Conservation (phyloP, 2,329 filamentous ascomycete species). For the Bipolaris cookei region DNA sequence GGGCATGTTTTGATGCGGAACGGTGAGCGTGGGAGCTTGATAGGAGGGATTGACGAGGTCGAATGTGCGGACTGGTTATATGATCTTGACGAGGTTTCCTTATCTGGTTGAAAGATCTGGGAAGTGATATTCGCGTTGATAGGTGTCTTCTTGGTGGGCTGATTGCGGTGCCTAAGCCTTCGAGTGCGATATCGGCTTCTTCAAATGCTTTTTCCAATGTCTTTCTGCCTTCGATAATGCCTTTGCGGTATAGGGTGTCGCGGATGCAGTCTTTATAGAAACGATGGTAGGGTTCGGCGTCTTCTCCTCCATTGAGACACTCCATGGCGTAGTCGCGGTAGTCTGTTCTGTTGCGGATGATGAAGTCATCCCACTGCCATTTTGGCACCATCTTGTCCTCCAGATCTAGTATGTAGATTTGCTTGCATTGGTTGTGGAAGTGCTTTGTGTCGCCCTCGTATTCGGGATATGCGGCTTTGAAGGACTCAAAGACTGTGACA, state of each 20-base stretch:
- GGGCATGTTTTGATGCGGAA: background rate
- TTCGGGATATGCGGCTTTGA: slow-evolving; percentile 45
- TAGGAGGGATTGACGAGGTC: slow-evolving; percentile 29
- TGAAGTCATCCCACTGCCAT: slow-evolving; percentile 50
- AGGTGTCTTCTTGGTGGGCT: background rate
- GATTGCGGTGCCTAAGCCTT: background rate
- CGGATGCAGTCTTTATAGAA: slow-evolving; percentile 46
- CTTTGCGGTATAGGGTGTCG: slow-evolving; percentile 34
- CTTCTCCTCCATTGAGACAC: slow-evolving; percentile 33
- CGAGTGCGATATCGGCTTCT: slow-evolving; percentile 21
- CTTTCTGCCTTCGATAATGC: slow-evolving; percentile 28
- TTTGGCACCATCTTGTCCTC: slow-evolving; percentile 46
- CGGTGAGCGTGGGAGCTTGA: background rate
- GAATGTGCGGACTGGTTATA: background rate
- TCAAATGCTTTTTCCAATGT: slow-evolving; percentile 30
- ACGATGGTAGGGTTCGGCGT: slow-evolving; percentile 36
- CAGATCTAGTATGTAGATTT: slow-evolving; percentile 36
- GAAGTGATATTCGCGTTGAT: slow-evolving; percentile 12
- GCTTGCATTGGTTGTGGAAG: slow-evolving; percentile 40
- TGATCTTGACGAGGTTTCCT: background rate
- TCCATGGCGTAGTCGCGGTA: slow-evolving; percentile 35
- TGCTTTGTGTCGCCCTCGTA: slow-evolving; percentile 43
- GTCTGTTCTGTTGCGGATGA: slow-evolving; percentile 45
- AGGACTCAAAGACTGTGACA: slow-evolving; percentile 30
- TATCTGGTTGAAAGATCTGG: slow-evolving; percentile 8